Percentiles rank a stretch among this genome's conserved stretches.
These are phyloP conservation scores for Cardamine chenopodiifolia DNA, from an alignment of 345 rosid species.

Conservation along the genomic window DNA sequence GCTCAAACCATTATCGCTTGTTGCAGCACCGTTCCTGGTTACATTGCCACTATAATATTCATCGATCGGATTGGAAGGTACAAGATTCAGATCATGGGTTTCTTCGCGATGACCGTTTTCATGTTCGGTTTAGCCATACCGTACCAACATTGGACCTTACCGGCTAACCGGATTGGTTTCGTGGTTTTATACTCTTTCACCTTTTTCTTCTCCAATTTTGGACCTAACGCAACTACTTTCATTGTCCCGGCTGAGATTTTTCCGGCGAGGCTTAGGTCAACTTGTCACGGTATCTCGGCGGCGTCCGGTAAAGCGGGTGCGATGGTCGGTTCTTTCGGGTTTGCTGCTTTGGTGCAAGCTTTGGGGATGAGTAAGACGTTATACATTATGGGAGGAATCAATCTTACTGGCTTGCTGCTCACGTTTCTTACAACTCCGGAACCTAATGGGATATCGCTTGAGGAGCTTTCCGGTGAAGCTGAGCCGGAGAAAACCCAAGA, in stretches of 20 bases:
- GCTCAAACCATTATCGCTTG: conserved; percentile 70
- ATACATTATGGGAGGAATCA: conserved; percentile 47
- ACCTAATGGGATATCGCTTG: conserved; percentile 60
- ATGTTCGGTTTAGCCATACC: conserved; percentile 69
- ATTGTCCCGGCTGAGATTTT: conserved; percentile 79
- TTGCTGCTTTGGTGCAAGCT: conserved; percentile 53
- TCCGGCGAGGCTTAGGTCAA: conserved; percentile 76
- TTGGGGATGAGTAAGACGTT: conserved; percentile 55
- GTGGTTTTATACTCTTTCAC: conserved; percentile 63
- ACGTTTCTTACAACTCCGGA: conserved; percentile 50
- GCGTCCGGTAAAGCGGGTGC: conserved; percentile 76
- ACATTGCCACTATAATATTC: conserved; percentile 50
- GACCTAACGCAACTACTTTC: conserved; percentile 82
- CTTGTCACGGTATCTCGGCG: conserved; percentile 81
- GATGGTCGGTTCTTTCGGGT: conserved; percentile 75
- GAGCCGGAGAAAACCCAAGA: conserved; percentile 27
- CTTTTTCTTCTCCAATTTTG: conserved; percentile 79
- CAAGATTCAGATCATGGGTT: conserved; percentile 61
- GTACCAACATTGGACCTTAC: conserved; percentile 68
- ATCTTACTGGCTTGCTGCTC: conserved; percentile 47
- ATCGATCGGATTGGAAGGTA: conserved; percentile 60
- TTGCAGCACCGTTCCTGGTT: conserved; percentile 82
- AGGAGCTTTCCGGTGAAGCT: conserved; percentile 61
- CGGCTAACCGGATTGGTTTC: conserved; percentile 54
- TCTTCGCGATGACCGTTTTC: conserved; percentile 61